Evolutionary conservation across 208 protist species (phyloP), one percentile per base, ranked within the genome.

Genomic region (Kentomonas sorsogonicus): DNA sequence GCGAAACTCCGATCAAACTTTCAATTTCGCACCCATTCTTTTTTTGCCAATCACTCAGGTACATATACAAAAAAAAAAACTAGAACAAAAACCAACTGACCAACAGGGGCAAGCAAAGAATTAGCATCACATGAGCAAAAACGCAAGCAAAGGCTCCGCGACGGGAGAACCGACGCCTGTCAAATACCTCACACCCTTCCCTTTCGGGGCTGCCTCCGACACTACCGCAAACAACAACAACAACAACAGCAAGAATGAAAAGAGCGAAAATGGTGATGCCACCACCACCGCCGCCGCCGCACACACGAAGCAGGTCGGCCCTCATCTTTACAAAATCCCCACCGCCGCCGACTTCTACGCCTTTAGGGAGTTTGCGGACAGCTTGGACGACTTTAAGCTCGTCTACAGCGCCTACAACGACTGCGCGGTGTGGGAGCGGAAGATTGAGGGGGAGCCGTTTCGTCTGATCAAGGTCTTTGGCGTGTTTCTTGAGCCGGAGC

Each of bases 381-480:
- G 73, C 1, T 39, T 88, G 1, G 84, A 94, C 4, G 88, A 79
- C 20, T 94, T 89, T 52, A 63, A 41, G 31, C 22, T 92, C 50
- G 72, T 72, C 25, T 72, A 79, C 74, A 72, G 65, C 65, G 41
- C 54, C 23, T 16, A 53, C 2, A 66, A 89, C 46, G 74, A 89
- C 16, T 47, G 70, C 4, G 56, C 89, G 25, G 71, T 79, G 18
- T 94, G 88, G 88, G 79, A 78, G 36, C 85, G 86, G 55, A 83
- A 79, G 47, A 27, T 92, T 20, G 30, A 53, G 0, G 68, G 75
- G 15, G 84, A 94, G 61, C 48, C 79, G 1, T 85, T 91, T 74
- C 63, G 86, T 52, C 47, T 94, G 26, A 78, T 96, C 36, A 93
- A 92, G 60, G 83, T 89, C 18, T 91, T 90, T 36, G 82, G 74